Evolutionary conservation across 2,329 filamentous ascomycete genomes (phyloP).

Genomic region (Fusarium beomiforme): DNA sequence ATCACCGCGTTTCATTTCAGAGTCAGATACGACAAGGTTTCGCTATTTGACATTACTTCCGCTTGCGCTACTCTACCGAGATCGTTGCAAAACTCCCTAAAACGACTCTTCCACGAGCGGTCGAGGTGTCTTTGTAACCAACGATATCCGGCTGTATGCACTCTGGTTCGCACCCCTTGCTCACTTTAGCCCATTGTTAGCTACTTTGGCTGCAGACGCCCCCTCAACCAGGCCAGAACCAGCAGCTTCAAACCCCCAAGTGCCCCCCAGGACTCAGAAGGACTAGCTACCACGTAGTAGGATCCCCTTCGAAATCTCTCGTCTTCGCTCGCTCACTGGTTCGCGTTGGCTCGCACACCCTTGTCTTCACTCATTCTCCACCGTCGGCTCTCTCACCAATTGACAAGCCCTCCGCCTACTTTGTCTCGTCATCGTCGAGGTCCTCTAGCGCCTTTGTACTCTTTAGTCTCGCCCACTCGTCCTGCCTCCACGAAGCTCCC

Average conservation of each 20-base stretch:
- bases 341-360: conserved; percentile 35
- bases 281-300: too few species aligned
- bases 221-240: conserved; percentile 25
- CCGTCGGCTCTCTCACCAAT: conserved; percentile 39
- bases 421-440: conserved; percentile 45
- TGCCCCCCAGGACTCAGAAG: not conserved
- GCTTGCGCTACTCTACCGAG: conserved; percentile 16
- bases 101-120: conserved; percentile 35
- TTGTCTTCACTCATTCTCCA: conserved; percentile 36
- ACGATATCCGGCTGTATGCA: conserved; percentile 24
- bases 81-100: conserved; percentile 13
- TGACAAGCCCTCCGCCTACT: conserved; percentile 37
- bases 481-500: conserved; percentile 40
- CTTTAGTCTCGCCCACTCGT: conserved; percentile 39
- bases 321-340: conserved; percentile 30
- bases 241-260: conserved; percentile 30
- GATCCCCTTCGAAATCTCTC: conserved; percentile 34
- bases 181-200: conserved; percentile 14
- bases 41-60: conserved; percentile 15
- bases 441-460: conserved; percentile 39
- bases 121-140: conserved; percentile 24
- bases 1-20: conserved; percentile 6
- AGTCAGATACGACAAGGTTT: conserved; percentile 10
- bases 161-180: conserved; percentile 26
- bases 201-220: conserved; percentile 24